A percentile compares a stretch with the other conserved stretches of the same genome.
phyloP scores from a whole-genome alignment of 176 grass and related monocot species.

The Panicum miliaceum region DNA sequence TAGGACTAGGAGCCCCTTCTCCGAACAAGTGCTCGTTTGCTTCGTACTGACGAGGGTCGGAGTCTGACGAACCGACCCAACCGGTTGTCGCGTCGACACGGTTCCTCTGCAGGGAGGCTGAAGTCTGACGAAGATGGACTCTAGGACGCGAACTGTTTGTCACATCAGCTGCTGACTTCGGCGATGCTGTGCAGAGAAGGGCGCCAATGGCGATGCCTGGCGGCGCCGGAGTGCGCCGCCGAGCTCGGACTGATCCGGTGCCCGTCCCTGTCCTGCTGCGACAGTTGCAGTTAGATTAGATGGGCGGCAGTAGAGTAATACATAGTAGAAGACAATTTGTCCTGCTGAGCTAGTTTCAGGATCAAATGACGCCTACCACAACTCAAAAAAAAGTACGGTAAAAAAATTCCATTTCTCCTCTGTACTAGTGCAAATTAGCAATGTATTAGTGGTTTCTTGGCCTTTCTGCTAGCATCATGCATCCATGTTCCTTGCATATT shows the following conservation, averaged over 20 bases:
- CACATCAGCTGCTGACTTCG: constrained; percentile 54
- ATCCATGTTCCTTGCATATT: constrained; percentile 35
- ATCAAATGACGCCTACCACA: not conserved
- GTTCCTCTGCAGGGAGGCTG: not conserved
- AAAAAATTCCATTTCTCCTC: not conserved
- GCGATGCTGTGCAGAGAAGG: constrained; percentile 84
- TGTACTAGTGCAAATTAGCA: constrained; percentile 20
- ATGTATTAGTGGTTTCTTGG: constrained; percentile 14
- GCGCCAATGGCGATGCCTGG: constrained; percentile 70
- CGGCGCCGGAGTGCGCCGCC: not conserved
- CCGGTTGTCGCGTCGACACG: not conserved
- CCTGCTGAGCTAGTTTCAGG: constrained; percentile 12
- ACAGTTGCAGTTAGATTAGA: constrained; percentile 8
- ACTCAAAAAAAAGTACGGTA: not conserved
- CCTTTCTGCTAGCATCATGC: constrained; percentile 19
- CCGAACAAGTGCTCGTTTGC: not conserved
- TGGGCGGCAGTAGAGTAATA: constrained; percentile 43
- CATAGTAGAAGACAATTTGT: not conserved
- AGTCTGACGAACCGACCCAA: not conserved
- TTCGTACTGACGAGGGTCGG: not conserved
- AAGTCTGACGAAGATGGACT: constrained; percentile 20
- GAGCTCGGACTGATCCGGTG: constrained; percentile 34
- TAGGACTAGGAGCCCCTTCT: not conserved
- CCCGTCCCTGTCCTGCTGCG: constrained; percentile 41
- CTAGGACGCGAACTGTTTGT: not conserved